A percentile compares a stretch with the other conserved stretches of the same genome.
phyloP scores from a whole-genome alignment of 805 yeast genomes.

The Saccharomycopsis fermentans region DNA sequence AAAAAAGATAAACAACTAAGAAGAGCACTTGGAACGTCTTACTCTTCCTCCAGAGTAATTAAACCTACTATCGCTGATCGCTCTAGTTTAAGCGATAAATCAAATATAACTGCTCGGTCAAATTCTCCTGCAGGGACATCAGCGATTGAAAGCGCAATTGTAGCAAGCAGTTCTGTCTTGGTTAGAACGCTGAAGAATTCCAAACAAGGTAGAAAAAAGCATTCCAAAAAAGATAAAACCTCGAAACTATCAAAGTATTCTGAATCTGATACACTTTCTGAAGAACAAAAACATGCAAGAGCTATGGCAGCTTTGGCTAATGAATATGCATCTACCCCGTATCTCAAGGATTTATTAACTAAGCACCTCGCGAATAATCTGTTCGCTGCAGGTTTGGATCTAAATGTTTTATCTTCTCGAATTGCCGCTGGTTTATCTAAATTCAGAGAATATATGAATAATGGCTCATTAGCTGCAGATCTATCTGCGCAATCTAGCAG shows the following conservation, averaged over 20 bases:
- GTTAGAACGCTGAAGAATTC: neutral
- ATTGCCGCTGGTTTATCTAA: neutral
- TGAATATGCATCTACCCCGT: conserved; percentile 9
- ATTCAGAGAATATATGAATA: neutral
- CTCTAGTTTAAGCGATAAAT: neutral
- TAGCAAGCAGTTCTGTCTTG: neutral
- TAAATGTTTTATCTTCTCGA: neutral
- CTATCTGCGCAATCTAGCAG: neutral
- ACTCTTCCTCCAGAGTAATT: neutral
- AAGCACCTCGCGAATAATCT: conserved; percentile 6
- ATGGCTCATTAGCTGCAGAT: neutral
- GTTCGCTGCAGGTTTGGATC: conserved; percentile 1
- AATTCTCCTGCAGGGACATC: neutral
- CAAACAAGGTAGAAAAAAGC: neutral
- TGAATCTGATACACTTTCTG: neutral
- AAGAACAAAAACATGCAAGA: neutral
- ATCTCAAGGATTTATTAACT: conserved; percentile 5
- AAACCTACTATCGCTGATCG: neutral
- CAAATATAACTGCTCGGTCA: neutral
- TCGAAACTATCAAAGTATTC: neutral
- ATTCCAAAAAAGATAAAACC: neutral
- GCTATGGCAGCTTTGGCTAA: neutral
- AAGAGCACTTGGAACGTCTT: neutral
- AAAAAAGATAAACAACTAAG: neutral
- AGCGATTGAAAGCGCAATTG: neutral